Evolutionary conservation across 2,329 filamentous ascomycete species (phyloP), one percentile per base, ranked within the genome.

Genomic region (Pseudofabraea citricarpa): DNA sequence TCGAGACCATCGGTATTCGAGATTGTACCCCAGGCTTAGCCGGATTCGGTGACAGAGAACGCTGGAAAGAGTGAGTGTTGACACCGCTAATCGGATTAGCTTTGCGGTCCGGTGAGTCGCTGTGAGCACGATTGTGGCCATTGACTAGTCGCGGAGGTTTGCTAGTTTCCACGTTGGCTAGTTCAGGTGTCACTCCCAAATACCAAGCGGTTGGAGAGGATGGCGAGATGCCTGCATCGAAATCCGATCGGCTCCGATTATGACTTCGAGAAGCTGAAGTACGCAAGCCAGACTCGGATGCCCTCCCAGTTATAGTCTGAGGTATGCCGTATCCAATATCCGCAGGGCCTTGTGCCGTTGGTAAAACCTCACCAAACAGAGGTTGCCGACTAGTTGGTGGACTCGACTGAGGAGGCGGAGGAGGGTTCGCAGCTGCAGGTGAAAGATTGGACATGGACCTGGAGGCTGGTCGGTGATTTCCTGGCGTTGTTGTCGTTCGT

Each of bases 321-420:
- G 58, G 50, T 50, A 85, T 85, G 40, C 82, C 83, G 65, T 79
- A 81, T 5, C 79, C 81, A 40, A 71, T 67, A 38, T 73, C 67
- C 16, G 70, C 63, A 20, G 71, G 58, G 52, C 77, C 71, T 54
- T 70, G 71, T n/a, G n/a, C n/a, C n/a, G 79, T 71, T n/a, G 79
- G 74, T 21, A 81, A 67, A 52, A 90, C 75, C 63, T 90, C 87
- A 27, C 87, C 87, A 66, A 91, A 91, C 16, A 90, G 67, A 26
- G 87, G 76, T 48, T 74, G 74, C 42, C 72, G 70, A 37, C 68
- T 53, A 31, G 50, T 49, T 21, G 45, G 20, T 39, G 48, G 43
- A 20, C 49, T 33, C 47, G 47, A 46, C n/a, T n/a, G n/a, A n/a
- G n/a, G n/a, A n/a, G n/a, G n/a, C n/a, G n/a, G n/a, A 49, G 20